These are phyloP conservation scores for Septoria linicola DNA, from an alignment of 2,329 filamentous ascomycete species.

Conservation along the genomic window DNA sequence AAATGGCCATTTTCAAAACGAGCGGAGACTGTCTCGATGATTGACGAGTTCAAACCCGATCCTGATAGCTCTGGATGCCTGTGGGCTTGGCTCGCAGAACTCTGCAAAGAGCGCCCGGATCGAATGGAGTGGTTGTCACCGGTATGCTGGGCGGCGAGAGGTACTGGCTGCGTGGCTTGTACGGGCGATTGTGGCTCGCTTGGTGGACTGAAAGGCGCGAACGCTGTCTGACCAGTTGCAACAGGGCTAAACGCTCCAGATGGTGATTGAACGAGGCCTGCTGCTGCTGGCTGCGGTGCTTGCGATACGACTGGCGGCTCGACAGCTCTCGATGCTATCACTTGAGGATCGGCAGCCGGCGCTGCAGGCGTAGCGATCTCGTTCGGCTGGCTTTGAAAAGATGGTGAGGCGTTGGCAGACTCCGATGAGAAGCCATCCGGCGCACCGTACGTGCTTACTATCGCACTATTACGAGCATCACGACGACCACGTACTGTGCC, in stretches of 20 bases:
- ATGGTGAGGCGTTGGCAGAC: conserved; percentile 4
- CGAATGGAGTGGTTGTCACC: conserved; percentile 86
- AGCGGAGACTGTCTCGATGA: conserved; percentile 88
- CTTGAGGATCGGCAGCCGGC: conserved; percentile 1
- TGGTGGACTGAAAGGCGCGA: conserved; percentile 33
- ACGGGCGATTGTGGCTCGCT: conserved; percentile 35
- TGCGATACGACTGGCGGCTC: conserved; percentile 8
- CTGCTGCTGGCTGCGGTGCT: conserved; percentile 1
- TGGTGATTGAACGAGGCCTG: conserved; percentile 23
- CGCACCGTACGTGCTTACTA: conserved; percentile 40
- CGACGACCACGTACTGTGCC: conserved; percentile 83
- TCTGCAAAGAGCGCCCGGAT: conserved; percentile 69
- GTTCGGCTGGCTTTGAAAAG: conserved; percentile 5
- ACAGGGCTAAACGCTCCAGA: conserved; percentile 24
- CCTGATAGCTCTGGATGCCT: conserved; percentile 79
- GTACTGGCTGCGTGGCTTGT: conserved; percentile 28
- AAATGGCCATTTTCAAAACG: conserved; percentile 73
- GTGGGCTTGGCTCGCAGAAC: conserved; percentile 59
- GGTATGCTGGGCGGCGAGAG: conserved; percentile 55
- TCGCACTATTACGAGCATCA: conserved; percentile 89
- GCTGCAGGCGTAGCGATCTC: not conserved
- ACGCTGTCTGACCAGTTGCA: conserved; percentile 26
- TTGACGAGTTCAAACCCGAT: conserved; percentile 79
- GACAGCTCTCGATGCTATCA: conserved; percentile 3
- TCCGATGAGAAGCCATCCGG: conserved; percentile 16